Percentiles rank a stretch among this genome's conserved stretches.
These are phyloP conservation scores for Cryomyces minteri DNA, from an alignment of 495 filamentous ascomycete species.

Conservation along the genomic window DNA sequence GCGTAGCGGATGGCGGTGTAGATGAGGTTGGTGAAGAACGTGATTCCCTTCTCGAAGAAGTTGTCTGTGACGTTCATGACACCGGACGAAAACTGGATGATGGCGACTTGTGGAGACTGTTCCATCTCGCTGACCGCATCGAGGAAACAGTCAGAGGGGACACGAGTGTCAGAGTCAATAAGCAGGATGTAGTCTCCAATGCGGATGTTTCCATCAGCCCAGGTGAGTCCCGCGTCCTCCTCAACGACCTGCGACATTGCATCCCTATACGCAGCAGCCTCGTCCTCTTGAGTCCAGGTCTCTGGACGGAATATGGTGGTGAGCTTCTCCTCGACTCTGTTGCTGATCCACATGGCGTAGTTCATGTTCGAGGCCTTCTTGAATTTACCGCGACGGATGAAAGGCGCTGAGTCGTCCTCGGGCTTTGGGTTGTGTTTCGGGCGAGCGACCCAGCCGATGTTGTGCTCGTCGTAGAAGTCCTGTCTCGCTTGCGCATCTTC, in stretches of 20 bases:
- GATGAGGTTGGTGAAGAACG: conserved; percentile 73
- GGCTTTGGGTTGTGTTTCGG: conserved; percentile 36
- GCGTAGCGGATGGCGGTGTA: conserved; percentile 64
- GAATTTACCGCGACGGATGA: conserved; percentile 46
- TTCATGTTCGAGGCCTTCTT: conserved; percentile 67
- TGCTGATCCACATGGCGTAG: conserved; percentile 39
- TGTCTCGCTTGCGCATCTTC: conserved; percentile 36
- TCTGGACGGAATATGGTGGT: conserved; percentile 10
- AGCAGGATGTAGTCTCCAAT: conserved; percentile 23
- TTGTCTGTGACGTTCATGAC: conserved; percentile 28
- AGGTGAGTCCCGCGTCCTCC: conserved; percentile 12
- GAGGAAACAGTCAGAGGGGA: conserved; percentile 28
- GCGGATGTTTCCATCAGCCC: conserved; percentile 23
- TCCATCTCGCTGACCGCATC: conserved; percentile 30
- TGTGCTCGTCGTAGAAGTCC: conserved; percentile 32
- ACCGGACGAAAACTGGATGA: conserved; percentile 28
- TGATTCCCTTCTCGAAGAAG: conserved; percentile 37
- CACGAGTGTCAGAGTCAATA: conserved; percentile 24
- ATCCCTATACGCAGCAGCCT: conserved; percentile 12
- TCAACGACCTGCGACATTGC: conserved; percentile 11
- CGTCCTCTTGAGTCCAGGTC: conserved; percentile 15
- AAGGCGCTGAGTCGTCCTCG: conserved; percentile 18
- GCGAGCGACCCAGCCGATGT: conserved; percentile 21
- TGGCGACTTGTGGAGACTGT: conserved; percentile 25
- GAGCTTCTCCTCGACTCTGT: conserved; percentile 41